phyloP scores from a whole-genome alignment of 306 rosid species.

The Calophaca sinica region DNA sequence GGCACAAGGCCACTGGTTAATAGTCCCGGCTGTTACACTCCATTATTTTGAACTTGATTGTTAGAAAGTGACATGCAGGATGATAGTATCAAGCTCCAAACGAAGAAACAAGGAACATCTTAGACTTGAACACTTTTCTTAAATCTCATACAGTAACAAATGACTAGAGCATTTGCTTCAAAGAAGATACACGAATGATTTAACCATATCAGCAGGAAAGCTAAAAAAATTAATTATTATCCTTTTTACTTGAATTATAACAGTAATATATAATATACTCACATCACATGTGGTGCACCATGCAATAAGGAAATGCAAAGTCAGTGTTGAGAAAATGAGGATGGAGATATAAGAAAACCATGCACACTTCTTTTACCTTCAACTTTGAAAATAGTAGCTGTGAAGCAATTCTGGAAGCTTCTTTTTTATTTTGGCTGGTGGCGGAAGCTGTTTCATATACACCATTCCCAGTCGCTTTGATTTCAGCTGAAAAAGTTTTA shows the following conservation, averaged over 20 bases:
- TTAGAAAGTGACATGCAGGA: too few relatives aligned
- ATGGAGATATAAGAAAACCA: constrained; percentile 22
- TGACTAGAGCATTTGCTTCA: neutral
- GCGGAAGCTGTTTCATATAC: constrained; percentile 54
- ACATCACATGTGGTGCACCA: neutral
- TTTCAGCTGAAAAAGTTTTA: constrained; percentile 59
- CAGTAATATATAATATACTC: neutral
- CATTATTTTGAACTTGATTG: too few relatives aligned
- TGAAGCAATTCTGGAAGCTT: constrained; percentile 68
- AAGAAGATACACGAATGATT: neutral
- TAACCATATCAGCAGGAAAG: too few relatives aligned
- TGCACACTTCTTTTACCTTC: constrained; percentile 62
- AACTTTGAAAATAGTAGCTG: constrained; percentile 53
- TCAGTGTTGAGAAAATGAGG: constrained; percentile 23
- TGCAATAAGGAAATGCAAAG: constrained; percentile 33
- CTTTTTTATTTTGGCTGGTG: constrained; percentile 59
- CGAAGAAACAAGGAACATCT: too few relatives aligned
- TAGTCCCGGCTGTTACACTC: too few relatives aligned
- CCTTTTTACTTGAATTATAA: neutral
- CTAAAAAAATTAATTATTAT: too few relatives aligned
- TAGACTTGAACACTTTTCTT: too few relatives aligned
- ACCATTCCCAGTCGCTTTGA: constrained; percentile 56
- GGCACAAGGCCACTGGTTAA: too few relatives aligned
- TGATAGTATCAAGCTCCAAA: too few relatives aligned
- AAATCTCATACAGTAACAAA: neutral